Conservation (phyloP, 148 eudicot genomes). For the Spergularia marina region DNA sequence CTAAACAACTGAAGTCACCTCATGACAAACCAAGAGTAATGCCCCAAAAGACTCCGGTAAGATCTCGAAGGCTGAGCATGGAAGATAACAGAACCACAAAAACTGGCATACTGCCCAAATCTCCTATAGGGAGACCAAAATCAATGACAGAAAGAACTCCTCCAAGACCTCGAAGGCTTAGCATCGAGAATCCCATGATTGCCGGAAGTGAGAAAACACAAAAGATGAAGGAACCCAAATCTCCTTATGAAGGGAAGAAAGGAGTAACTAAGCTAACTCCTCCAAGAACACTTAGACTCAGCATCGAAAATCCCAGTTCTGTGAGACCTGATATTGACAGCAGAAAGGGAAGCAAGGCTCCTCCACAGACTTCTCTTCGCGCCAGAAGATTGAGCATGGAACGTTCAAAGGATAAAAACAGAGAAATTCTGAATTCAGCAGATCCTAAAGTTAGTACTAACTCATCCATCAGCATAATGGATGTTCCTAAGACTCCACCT, state of each 20-base stretch:
- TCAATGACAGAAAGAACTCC: constrained; percentile 35
- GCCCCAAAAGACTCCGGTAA: constrained; percentile 27
- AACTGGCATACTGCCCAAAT: constrained; percentile 20
- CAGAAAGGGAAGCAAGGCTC: constrained; percentile 28
- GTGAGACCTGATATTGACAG: constrained; percentile 24
- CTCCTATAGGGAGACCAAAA: constrained; percentile 35
- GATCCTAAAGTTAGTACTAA: constrained; percentile 11
- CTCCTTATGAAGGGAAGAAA: constrained; percentile 30
- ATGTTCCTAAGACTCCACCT: constrained; percentile 18
- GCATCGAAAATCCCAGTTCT: constrained; percentile 35
- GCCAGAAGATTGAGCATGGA: constrained; percentile 64
- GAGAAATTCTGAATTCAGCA: constrained; percentile 21
- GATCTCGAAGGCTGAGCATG: constrained; percentile 30
- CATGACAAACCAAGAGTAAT: constrained; percentile 22
- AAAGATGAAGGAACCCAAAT: constrained; percentile 26
- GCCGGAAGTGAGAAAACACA: constrained; percentile 22
- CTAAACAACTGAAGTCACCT: constrained; percentile 39
- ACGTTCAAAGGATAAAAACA: constrained; percentile 34
- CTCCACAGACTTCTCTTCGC: constrained; percentile 36
- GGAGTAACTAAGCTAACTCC: constrained; percentile 34
- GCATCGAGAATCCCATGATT: constrained; percentile 34
- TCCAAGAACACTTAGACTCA: constrained; percentile 30
- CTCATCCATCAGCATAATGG: constrained; percentile 13
- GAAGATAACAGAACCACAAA: constrained; percentile 20
- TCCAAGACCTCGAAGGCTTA: constrained; percentile 30